Evolutionary conservation across 1,139 yeast genomes (phyloP).

Genomic region (Nadsonia commutata): DNA sequence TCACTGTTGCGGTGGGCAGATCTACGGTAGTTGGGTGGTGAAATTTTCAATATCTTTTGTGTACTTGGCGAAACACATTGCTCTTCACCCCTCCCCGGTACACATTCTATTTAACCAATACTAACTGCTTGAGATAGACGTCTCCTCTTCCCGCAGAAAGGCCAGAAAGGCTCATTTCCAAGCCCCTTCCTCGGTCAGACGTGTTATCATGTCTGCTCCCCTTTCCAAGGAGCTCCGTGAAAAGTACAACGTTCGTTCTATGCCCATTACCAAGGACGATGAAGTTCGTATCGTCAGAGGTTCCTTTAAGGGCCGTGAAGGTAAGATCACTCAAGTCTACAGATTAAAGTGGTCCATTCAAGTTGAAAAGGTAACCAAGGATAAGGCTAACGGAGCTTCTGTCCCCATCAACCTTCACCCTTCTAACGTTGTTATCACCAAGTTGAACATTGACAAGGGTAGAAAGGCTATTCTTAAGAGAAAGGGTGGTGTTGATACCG

Average conservation of each 20-base stretch:
- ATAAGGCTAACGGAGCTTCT: slow-evolving; percentile 96
- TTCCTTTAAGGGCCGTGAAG: slow-evolving; percentile 99
- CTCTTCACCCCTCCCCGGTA: background rate
- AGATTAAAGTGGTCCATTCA: slow-evolving; percentile 96
- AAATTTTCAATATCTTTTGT: no score
- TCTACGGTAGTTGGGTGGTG: no score
- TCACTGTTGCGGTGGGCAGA: no score
- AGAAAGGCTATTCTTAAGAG: slow-evolving; percentile 94
- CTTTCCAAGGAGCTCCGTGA: slow-evolving; percentile 98
- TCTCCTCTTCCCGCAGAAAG: slow-evolving; percentile 98
- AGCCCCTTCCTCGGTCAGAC: slow-evolving; percentile 94
- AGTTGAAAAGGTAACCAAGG: slow-evolving; percentile 95
- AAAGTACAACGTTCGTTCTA: slow-evolving; percentile 88
- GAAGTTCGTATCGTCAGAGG: slow-evolving; percentile 96
- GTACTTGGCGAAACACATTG: no score
- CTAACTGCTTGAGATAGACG: slow-evolving; percentile 33
- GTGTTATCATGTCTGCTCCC: slow-evolving; percentile 95
- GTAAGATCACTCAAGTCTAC: slow-evolving; percentile 95
- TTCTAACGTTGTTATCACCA: slow-evolving; percentile 97
- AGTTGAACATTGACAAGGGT: slow-evolving; percentile 96
- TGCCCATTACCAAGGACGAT: slow-evolving; percentile 98
- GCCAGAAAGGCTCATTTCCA: slow-evolving; percentile 99
- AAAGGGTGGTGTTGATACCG: slow-evolving; percentile 72
- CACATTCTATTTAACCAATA: background rate
- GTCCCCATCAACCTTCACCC: slow-evolving; percentile 97